Percentiles rank a stretch among this genome's conserved stretches.
Evolutionary conservation across 139 green algal genomes (phyloP).

Genomic region (Mesotaenium endlicherianum): DNA sequence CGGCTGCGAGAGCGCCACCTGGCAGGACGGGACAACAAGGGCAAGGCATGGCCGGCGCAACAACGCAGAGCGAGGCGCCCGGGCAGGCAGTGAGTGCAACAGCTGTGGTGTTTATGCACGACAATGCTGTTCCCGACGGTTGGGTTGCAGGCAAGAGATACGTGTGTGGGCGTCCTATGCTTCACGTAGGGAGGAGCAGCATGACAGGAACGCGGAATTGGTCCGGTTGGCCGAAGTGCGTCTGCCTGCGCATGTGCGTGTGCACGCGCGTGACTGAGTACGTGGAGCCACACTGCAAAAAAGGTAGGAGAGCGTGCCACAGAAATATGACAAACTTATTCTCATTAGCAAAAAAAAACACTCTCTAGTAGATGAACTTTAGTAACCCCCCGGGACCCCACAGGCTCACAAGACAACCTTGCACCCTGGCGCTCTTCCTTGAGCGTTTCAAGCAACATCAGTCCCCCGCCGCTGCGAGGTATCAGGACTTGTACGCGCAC

Average conservation of each 20-base stretch:
- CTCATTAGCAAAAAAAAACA: conserved; percentile 5
- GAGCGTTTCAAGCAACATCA: neutral
- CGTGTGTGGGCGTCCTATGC: neutral
- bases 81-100: neutral
- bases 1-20: conserved; percentile 27
- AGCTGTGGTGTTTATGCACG: neutral
- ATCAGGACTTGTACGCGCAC: neutral
- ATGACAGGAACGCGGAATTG: neutral
- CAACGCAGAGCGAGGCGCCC: neutral
- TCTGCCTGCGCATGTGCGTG: too few relatives aligned
- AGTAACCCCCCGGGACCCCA: neutral
- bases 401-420: neutral
- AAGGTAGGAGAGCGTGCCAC: too few relatives aligned
- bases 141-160: neutral
- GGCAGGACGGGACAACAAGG: neutral
- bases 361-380: neutral
- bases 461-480: neutral
- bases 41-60: neutral
- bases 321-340: too few relatives aligned
- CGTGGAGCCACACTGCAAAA: too few relatives aligned
- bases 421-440: neutral
- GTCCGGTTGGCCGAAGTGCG: too few relatives aligned
- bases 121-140: too few relatives aligned
- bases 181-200: neutral
- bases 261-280: too few relatives aligned